A percentile compares a stretch with the other conserved stretches of the same genome.
These are phyloP conservation scores for Hyaloscypha variabilis DNA, from an alignment of 495 filamentous ascomycete species.

Conservation along the genomic window DNA sequence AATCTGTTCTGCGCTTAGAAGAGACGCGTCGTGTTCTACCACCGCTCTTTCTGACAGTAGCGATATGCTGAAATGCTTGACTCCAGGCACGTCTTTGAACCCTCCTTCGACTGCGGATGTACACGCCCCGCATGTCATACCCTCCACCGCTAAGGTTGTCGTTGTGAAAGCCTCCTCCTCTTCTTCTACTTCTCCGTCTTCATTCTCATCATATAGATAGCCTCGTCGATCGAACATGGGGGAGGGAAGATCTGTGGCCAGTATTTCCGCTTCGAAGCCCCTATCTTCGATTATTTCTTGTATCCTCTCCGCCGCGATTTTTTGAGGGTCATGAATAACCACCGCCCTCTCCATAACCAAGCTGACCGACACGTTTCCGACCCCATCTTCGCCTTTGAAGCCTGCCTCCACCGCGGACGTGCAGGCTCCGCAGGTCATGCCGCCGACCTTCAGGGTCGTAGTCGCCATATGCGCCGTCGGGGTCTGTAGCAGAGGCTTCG, in stretches of 20 bases:
- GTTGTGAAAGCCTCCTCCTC: constrained; percentile 45
- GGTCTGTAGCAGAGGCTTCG: constrained; percentile 32
- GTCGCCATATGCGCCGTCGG: constrained; percentile 60
- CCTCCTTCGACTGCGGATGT: constrained; percentile 87
- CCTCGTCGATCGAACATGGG: constrained; percentile 36
- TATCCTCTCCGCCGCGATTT: constrained; percentile 71
- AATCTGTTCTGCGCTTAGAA: constrained; percentile 72
- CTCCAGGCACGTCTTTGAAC: constrained; percentile 74
- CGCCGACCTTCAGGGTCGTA: constrained; percentile 85
- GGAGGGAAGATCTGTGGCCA: constrained; percentile 74
- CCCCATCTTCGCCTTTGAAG: constrained; percentile 79
- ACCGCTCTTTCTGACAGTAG: constrained; percentile 91
- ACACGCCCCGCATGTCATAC: constrained; percentile 97
- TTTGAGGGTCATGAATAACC: constrained; percentile 80
- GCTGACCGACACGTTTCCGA: constrained; percentile 84
- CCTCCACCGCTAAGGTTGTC: constrained; percentile 84
- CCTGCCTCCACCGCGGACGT: constrained; percentile 84
- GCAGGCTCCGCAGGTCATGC: constrained; percentile 95
- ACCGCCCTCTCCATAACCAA: constrained; percentile 92
- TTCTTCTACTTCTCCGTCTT: constrained; percentile 33
- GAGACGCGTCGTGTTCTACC: constrained; percentile 74
- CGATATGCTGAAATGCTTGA: constrained; percentile 90
- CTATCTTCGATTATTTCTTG: constrained; percentile 89
- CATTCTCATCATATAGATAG: constrained; percentile 33
- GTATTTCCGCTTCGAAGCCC: constrained; percentile 92